These are phyloP conservation scores for Pelargonium exstipulatum DNA, from an alignment of 441 rosid genomes.

Conservation along the genomic window DNA sequence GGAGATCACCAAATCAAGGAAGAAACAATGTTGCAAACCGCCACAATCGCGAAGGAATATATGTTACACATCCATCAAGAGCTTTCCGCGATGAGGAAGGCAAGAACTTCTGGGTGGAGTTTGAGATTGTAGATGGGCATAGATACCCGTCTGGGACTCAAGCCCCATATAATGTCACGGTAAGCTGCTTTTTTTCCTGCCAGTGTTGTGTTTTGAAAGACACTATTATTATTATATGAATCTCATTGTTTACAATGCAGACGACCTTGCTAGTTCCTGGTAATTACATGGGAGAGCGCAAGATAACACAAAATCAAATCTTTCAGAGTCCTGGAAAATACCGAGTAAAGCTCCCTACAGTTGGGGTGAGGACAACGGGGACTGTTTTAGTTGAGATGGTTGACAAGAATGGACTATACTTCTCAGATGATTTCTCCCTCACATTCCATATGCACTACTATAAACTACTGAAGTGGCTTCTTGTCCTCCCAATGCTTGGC, in stretches of 20 bases:
- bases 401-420: constrained; percentile 81
- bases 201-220: no score
- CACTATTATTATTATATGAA: no score
- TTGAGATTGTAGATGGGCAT: constrained; percentile 81
- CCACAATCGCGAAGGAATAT: constrained; percentile 73
- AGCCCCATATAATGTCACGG: constrained; percentile 92
- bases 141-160: constrained; percentile 89
- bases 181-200: constrained; percentile 34
- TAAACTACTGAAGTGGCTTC: constrained; percentile 93
- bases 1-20: constrained; percentile 90
- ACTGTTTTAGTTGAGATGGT: constrained; percentile 92
- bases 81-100: constrained; percentile 98
- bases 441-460: constrained; percentile 98
- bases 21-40: constrained; percentile 78
- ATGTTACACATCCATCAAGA: constrained; percentile 78
- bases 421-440: constrained; percentile 92
- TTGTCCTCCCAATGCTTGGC: constrained; percentile 94
- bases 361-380: constrained; percentile 88
- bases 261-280: constrained; percentile 87
- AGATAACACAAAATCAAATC: constrained; percentile 59
- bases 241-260: constrained; percentile 34
- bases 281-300: constrained; percentile 87
- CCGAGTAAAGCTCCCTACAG: constrained; percentile 75
- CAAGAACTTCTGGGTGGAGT: constrained; percentile 90
- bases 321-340: constrained; percentile 70